These are phyloP conservation scores for Pyrenophora tritici-repentis DNA, from an alignment of 2,329 filamentous ascomycete species.

Conservation along the genomic window DNA sequence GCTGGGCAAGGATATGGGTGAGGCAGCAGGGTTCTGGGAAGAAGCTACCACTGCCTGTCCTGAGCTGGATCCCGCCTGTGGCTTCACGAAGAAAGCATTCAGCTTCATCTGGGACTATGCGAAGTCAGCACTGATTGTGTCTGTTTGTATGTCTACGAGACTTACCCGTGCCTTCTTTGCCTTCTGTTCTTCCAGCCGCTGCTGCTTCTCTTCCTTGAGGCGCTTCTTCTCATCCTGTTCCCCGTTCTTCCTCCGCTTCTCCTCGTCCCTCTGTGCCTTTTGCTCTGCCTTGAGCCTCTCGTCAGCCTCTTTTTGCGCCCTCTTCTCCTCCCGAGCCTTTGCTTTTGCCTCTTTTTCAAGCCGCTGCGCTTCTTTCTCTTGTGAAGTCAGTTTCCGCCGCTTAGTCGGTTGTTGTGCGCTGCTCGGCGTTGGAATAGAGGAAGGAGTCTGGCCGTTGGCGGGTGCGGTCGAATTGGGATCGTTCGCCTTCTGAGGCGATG, in stretches of 20 bases:
- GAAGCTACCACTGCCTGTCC: constrained; percentile 38
- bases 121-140: constrained; percentile 22
- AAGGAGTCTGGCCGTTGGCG: constrained; percentile 14
- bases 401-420: constrained; percentile 45
- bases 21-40: constrained; percentile 39
- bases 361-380: constrained; percentile 50
- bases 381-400: constrained; percentile 49
- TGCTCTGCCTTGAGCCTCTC: constrained; percentile 45
- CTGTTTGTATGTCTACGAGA: not conserved
- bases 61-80: constrained; percentile 41
- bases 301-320: constrained; percentile 42
- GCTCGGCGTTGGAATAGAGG: constrained; percentile 5
- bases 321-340: constrained; percentile 44
- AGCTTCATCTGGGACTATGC: constrained; percentile 49
- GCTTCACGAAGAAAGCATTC: constrained; percentile 53
- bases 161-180: constrained; percentile 49
- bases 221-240: constrained; percentile 49
- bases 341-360: constrained; percentile 48
- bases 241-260: constrained; percentile 41
- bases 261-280: constrained; percentile 45
- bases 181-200: constrained; percentile 48
- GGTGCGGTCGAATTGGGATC: constrained; percentile 17
- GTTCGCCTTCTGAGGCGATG: constrained; percentile 33
- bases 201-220: constrained; percentile 55
- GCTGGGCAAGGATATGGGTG: constrained; percentile 32